These are phyloP conservation scores for Candida sphagnicola DNA, from an alignment of 805 yeast species.

Conservation along the genomic window DNA sequence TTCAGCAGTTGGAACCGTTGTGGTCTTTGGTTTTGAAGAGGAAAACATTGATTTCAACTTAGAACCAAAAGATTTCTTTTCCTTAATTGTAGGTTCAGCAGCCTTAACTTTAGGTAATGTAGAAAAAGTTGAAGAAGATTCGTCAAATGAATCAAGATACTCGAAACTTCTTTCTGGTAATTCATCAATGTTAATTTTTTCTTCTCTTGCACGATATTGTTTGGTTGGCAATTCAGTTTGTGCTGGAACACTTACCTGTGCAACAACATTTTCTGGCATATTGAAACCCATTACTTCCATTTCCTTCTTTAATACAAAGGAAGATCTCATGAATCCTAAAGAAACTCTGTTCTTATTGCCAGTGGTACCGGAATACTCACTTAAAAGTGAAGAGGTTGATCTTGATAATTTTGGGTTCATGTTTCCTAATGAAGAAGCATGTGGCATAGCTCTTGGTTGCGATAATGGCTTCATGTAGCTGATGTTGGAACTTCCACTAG, in stretches of 20 bases:
- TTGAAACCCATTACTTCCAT: conserved; percentile 30
- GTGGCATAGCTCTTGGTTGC: conserved; percentile 7
- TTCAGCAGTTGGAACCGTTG: background rate
- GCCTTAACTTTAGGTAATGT: background rate
- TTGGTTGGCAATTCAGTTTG: background rate
- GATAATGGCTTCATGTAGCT: conserved; percentile 17
- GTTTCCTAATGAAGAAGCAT: conserved; percentile 3
- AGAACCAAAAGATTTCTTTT: conserved; percentile 5
- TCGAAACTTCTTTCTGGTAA: too few species aligned
- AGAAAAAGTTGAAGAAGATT: background rate
- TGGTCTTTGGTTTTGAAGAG: conserved; percentile 1
- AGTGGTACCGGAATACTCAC: conserved; percentile 1
- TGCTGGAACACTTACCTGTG: conserved; percentile 11
- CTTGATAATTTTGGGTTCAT: conserved; percentile 6
- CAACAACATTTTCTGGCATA: conserved; percentile 28
- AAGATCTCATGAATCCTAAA: conserved; percentile 40
- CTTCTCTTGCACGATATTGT: background rate
- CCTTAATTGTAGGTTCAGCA: background rate
- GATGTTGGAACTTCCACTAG: conserved; percentile 12
- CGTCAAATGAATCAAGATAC: conserved; percentile 15
- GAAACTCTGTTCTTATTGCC: conserved; percentile 24
- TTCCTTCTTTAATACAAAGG: conserved; percentile 40
- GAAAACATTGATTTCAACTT: conserved; percentile 5
- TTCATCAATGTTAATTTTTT: too few species aligned
- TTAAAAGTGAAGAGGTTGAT: conserved; percentile 10